Conservation (phyloP, 2,329 filamentous ascomycete species). For the Pyricularia pennisetigena region DNA sequence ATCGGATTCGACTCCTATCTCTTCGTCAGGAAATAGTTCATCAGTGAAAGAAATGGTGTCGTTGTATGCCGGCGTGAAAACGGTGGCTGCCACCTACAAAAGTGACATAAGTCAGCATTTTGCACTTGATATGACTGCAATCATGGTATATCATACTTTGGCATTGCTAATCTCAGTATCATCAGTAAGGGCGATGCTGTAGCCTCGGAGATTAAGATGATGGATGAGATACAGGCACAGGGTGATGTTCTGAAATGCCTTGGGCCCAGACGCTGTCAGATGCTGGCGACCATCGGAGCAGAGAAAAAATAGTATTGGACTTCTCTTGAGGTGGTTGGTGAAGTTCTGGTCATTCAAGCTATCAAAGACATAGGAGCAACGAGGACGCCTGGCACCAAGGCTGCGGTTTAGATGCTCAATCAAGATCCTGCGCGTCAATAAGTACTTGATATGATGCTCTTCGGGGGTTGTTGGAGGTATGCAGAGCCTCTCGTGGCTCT, state of each 20-base stretch:
- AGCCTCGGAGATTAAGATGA: constrained; percentile 42
- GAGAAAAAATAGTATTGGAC: constrained; percentile 57
- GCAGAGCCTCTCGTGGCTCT: constrained; percentile 43
- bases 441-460: constrained; percentile 36
- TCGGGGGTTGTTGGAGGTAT: constrained; percentile 31
- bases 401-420: constrained; percentile 47
- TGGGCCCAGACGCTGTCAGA: neutral
- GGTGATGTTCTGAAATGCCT: constrained; percentile 7
- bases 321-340: constrained; percentile 38
- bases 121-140: neutral
- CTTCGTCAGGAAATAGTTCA: neutral
- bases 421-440: constrained; percentile 51
- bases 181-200: constrained; percentile 55
- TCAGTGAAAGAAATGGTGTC: neutral
- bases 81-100: neutral
- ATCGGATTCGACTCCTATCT: neutral
- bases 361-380: constrained; percentile 26
- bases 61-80: neutral
- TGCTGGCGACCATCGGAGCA: constrained; percentile 48
- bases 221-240: constrained; percentile 37
- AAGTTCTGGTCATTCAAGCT: constrained; percentile 40
- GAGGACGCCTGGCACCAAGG: constrained; percentile 1
- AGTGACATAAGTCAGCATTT: neutral
- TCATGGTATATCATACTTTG: constrained; percentile 31
- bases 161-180: constrained; percentile 53